Conservation (phyloP, 352 stramenopile genomes). For the Phytophthora brassicae region DNA sequence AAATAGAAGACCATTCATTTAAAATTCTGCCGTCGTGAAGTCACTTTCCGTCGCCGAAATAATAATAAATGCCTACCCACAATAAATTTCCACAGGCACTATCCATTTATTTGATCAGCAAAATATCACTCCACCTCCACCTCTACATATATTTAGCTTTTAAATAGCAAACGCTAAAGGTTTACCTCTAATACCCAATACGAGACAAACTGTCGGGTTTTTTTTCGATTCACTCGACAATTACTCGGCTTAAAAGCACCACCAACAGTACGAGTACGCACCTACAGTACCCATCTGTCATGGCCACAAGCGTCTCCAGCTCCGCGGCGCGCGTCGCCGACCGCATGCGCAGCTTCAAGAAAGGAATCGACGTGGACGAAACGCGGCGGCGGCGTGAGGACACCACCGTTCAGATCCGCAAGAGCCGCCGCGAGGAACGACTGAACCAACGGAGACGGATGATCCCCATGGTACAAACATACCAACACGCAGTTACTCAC, state of each 20-base stretch:
- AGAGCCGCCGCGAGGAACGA: constrained; percentile 82
- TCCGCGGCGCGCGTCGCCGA: constrained; percentile 40
- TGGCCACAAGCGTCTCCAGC: constrained; percentile 33
- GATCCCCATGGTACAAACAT: constrained; percentile 34
- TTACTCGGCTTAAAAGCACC: constrained; percentile 6
- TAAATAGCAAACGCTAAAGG: no score
- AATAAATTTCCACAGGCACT: no score
- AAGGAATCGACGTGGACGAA: constrained; percentile 82
- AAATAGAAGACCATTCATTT: no score
- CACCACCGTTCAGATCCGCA: constrained; percentile 87
- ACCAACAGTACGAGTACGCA: neutral
- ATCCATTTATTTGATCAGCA: no score
- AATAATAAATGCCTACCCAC: no score
- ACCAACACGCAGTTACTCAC: neutral
- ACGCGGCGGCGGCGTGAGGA: constrained; percentile 77
- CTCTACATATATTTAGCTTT: no score
- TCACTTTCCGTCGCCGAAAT: no score
- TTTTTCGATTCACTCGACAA: neutral
- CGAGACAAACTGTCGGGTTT: no score
- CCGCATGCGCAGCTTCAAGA: constrained; percentile 87
- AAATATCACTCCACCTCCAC: no score
- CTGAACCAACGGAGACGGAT: constrained; percentile 86
- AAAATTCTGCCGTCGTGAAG: no score
- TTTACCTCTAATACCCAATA: no score
- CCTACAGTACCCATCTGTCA: neutral